A percentile compares a stretch with the other conserved stretches of the same genome.
Conservation (phyloP, 805 yeast genomes). For the Teunomyces tritomae region DNA sequence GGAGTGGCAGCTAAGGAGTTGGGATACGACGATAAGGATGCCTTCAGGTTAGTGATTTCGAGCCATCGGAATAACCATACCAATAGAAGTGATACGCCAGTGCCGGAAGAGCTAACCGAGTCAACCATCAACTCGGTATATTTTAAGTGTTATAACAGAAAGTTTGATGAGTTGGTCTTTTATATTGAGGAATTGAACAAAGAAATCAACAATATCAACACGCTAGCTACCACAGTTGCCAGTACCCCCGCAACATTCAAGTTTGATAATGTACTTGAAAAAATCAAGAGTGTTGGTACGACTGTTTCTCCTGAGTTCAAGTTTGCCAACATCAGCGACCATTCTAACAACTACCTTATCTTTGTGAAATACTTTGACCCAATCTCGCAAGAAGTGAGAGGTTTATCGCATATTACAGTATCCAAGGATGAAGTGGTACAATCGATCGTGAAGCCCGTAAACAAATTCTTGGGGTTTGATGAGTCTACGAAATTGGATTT, state of each 20-base stretch:
- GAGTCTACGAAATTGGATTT: constrained; percentile 33
- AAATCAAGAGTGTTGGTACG: constrained; percentile 15
- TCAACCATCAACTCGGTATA: constrained; percentile 52
- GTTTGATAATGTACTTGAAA: constrained; percentile 18
- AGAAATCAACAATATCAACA: constrained; percentile 28
- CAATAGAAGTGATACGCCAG: constrained; percentile 51
- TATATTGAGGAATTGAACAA: constrained; percentile 61
- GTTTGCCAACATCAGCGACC: constrained; percentile 15
- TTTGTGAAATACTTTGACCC: constrained; percentile 71
- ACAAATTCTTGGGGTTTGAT: constrained; percentile 39
- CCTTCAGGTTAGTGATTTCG: constrained; percentile 62
- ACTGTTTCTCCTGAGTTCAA: constrained; percentile 8
- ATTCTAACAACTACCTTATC: constrained; percentile 22
- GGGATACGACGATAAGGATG: constrained; percentile 24
- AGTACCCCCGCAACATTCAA: constrained; percentile 20
- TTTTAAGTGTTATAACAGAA: constrained; percentile 42
- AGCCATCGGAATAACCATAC: constrained; percentile 71
- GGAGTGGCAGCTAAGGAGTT: constrained; percentile 47
- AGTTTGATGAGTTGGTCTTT: constrained; percentile 51
- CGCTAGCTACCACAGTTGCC: background rate
- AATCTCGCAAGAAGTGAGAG: constrained; percentile 50
- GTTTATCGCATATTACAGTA: constrained; percentile 60
- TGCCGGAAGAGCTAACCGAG: constrained; percentile 27
- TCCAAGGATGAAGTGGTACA: constrained; percentile 46
- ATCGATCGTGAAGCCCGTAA: constrained; percentile 39